A percentile compares a stretch with the other conserved stretches of the same genome.
Conservation (phyloP, 2,329 filamentous ascomycete genomes). For the Fonsecaea pugnacius region DNA sequence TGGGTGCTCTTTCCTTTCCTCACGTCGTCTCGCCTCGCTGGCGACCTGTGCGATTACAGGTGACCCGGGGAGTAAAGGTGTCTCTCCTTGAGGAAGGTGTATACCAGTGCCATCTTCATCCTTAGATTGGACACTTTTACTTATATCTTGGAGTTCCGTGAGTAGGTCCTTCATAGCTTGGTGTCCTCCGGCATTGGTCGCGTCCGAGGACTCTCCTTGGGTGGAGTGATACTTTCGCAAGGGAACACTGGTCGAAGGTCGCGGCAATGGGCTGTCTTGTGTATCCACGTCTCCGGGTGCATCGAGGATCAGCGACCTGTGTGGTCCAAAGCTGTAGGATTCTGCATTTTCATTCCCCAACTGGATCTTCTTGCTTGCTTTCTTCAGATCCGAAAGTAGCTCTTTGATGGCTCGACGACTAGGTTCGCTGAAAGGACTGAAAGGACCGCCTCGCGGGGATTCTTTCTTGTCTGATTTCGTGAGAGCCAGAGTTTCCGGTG, state of each 20-base stretch:
- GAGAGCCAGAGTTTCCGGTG: background rate
- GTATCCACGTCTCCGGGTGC: background rate
- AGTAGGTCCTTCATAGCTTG: background rate
- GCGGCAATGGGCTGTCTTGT: background rate
- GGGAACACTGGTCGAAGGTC: background rate
- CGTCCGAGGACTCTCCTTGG: slow-evolving; percentile 9
- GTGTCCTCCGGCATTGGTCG: slow-evolving; percentile 10
- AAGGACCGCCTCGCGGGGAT: slow-evolving; percentile 6
- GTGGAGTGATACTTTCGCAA: background rate
- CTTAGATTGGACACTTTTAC: background rate
- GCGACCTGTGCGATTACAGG: slow-evolving; percentile 24
- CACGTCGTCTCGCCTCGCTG: slow-evolving; percentile 7
- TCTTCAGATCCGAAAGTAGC: background rate
- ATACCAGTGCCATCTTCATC: slow-evolving; percentile 4
- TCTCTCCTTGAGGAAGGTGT: background rate
- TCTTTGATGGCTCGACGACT: slow-evolving; percentile 5
- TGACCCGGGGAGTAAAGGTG: slow-evolving; percentile 18
- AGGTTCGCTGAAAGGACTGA: slow-evolving; percentile 23
- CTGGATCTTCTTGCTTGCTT: slow-evolving; percentile 1
- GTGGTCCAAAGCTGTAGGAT: background rate
- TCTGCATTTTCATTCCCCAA: slow-evolving; percentile 6
- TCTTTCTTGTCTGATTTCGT: background rate
- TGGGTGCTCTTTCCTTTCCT: slow-evolving; percentile 21
- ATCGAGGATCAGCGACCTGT: background rate
- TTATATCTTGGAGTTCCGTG: background rate